Evolutionary conservation across 192 early-diverging fungal species (phyloP).

Genomic region (Thamnidium elegans): DNA sequence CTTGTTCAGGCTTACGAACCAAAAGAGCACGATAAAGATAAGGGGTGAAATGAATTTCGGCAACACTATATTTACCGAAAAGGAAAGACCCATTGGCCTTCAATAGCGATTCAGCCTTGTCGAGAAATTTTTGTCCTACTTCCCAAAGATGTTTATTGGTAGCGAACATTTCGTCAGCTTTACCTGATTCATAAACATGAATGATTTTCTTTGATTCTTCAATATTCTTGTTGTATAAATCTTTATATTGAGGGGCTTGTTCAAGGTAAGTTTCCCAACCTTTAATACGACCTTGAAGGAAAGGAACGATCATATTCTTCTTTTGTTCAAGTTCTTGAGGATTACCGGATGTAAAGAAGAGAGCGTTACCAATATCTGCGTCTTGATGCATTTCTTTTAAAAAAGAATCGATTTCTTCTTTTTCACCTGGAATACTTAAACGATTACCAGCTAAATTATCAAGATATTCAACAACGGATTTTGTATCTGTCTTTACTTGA

Average conservation of each 20-base stretch:
- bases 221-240: conserved; percentile 16
- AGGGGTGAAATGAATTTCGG: conserved; percentile 21
- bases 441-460: conserved; percentile 2
- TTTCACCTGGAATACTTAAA: not conserved
- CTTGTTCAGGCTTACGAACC: conserved; percentile 4
- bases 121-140: conserved; percentile 1
- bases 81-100: conserved; percentile 9
- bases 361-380: conserved; percentile 9
- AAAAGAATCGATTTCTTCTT: not conserved
- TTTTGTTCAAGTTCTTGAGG: conserved; percentile 12
- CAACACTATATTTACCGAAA: conserved; percentile 13
- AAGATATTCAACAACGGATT: conserved; percentile 11
- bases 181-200: not conserved
- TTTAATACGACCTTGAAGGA: conserved; percentile 19
- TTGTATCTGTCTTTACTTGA: conserved; percentile 5
- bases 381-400: conserved; percentile 5
- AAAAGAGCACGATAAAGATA: conserved; percentile 19
- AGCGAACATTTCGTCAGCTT: conserved; percentile 6
- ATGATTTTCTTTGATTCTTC: conserved; percentile 6
- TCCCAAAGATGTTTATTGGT: conserved; percentile 14
- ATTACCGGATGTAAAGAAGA: conserved; percentile 14
- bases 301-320: conserved; percentile 7
- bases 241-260: conserved; percentile 14
- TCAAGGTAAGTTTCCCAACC: conserved; percentile 7
- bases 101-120: conserved; percentile 8